phyloP scores from a whole-genome alignment of 1,284 basidiomycete species.

The Boletus austroedulis region DNA sequence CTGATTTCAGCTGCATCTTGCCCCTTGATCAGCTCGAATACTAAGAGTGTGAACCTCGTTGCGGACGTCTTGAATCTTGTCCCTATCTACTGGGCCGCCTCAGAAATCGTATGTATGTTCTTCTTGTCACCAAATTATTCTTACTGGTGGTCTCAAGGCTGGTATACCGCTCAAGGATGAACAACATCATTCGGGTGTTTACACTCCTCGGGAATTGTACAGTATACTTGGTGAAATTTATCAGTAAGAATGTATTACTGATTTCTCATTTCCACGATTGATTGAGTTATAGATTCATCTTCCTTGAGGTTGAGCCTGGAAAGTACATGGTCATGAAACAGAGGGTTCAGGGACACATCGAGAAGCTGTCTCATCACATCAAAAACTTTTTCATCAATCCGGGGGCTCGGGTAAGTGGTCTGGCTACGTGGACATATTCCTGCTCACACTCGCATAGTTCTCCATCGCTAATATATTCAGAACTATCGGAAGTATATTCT shows the following conservation, averaged over 20 bases:
- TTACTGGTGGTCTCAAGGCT: conserved; percentile 43
- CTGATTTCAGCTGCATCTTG: conserved; percentile 55
- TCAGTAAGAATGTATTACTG: conserved; percentile 42
- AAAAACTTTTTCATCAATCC: conserved; percentile 41
- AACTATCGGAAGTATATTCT: conserved; percentile 49
- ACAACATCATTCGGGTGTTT: conserved; percentile 50
- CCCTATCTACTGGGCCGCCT: conserved; percentile 66
- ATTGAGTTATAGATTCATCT: conserved; percentile 54
- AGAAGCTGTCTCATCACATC: conserved; percentile 56
- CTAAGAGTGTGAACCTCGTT: conserved; percentile 62
- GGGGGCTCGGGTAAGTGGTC: conserved; percentile 25
- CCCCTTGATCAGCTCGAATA: conserved; percentile 49
- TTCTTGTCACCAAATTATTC: background rate
- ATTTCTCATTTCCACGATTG: background rate
- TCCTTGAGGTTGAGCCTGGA: conserved; percentile 64
- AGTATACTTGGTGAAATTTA: conserved; percentile 66
- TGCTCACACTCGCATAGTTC: conserved; percentile 37
- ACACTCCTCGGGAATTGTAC: conserved; percentile 61
- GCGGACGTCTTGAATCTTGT: conserved; percentile 65
- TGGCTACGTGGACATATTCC: background rate
- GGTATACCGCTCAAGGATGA: conserved; percentile 72
- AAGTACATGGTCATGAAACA: conserved; percentile 54
- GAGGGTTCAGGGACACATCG: conserved; percentile 50
- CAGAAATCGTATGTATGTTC: conserved; percentile 54
- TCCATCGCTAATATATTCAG: conserved; percentile 51